Percentiles rank a stretch among this genome's conserved stretches.
phyloP scores from a whole-genome alignment of 805 yeast genomes.

The Metschnikowia proteae region DNA sequence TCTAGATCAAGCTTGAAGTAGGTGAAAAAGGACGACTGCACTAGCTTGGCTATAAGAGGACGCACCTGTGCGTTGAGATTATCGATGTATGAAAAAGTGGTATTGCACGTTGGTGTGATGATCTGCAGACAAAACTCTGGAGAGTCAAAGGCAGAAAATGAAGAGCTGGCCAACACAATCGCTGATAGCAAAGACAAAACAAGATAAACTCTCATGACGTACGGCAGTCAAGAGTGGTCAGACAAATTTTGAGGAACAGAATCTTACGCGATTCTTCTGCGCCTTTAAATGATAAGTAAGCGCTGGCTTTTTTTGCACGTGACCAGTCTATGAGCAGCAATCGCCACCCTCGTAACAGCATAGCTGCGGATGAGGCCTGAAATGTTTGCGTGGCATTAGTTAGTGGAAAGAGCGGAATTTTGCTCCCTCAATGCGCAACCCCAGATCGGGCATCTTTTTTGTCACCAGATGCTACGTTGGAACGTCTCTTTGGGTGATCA shows the following conservation, averaged over 20 bases:
- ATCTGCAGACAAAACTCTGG: constrained; percentile 44
- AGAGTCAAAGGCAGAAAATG: constrained; percentile 35
- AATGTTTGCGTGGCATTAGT: background rate
- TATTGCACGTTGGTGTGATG: constrained; percentile 43
- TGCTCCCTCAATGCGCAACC: too few species aligned
- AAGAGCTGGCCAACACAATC: constrained; percentile 7
- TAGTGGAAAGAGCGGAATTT: background rate
- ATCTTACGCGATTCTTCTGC: constrained; percentile 2
- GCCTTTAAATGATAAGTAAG: constrained; percentile 1
- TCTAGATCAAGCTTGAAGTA: constrained; percentile 83
- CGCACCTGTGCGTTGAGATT: constrained; percentile 31
- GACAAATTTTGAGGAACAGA: background rate
- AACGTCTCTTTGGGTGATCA: background rate
- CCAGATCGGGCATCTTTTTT: too few species aligned
- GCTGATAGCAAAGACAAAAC: constrained; percentile 7
- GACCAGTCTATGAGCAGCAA: background rate
- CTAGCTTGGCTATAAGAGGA: constrained; percentile 55
- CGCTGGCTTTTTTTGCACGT: constrained; percentile 2
- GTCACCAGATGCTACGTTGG: background rate
- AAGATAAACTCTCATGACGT: constrained; percentile 6
- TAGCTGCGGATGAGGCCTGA: background rate
- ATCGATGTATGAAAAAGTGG: constrained; percentile 43
- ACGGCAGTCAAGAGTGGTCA: background rate
- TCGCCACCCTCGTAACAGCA: background rate
- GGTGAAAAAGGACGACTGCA: constrained; percentile 75